Base-by-base conservation (phyloP, 257 asterid genomes). In the Gardenia jasminoides region DNA sequence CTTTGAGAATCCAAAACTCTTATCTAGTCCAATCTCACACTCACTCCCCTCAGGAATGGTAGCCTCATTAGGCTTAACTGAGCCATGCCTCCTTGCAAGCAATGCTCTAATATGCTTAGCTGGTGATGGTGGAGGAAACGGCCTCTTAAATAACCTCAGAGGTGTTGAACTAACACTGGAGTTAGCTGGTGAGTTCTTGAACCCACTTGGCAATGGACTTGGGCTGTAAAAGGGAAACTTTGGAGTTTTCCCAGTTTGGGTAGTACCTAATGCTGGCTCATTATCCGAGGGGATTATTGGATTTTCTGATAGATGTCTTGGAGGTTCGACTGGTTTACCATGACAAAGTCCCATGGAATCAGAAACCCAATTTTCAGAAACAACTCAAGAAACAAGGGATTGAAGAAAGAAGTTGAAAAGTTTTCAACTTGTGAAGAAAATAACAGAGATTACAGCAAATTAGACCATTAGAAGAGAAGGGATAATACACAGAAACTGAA, bases 101-200 rank as follows among this genome's bases (percentile, higher is more conserved):
- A 91, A 88, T 39, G 98, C 96, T 84, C 90, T 90, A 30, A 94
- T 93, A 83, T 94, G 99, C 90, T 93, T 94, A 69, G 98, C 99
- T 41, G 99, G 99, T 6, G 99, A 94, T 59, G 98, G 99, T 17
- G 97, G 99, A 16, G 98, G 98, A 77, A 92, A 92, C 48, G 98
- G 98, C 75, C 97, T 88, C 75, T 93, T 93, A 33, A 95, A 87
- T 62, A 95, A 83, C 2, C 98, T 83, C 41, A 91, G 90, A 80
- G 99, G 99, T 48, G 99, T 95, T 31, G 99, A 93, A 84, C 80
- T 80, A 59, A 88, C 91, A 79, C 97, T 89, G 83, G 94, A 87
- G 81, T 87, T 89, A 19, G 97, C 94, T 47, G 99, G 99, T 36
- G 99, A 95, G 58, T 87, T 91, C 86, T 90, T 93, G 95, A 93